phyloP scores from a whole-genome alignment of 345 rosid species.

The Euclidium syriacum region DNA sequence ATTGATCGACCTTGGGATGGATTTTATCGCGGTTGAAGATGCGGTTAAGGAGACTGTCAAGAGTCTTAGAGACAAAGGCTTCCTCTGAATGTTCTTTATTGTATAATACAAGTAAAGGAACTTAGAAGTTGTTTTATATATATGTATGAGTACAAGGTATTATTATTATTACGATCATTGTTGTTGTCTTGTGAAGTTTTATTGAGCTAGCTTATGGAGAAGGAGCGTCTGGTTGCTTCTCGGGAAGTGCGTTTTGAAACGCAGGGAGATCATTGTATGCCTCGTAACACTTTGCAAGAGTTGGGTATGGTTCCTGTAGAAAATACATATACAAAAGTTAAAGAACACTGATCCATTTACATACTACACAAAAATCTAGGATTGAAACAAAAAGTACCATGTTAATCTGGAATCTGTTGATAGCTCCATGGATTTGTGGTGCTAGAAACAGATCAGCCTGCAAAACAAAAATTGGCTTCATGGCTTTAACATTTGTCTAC shows the following conservation, averaged over 20 bases:
- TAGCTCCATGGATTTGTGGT: conserved; percentile 54
- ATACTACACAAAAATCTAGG: no score
- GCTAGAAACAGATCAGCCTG: conserved; percentile 88
- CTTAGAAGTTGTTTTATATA: neutral
- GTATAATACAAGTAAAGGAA: conserved; percentile 1
- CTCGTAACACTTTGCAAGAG: conserved; percentile 48
- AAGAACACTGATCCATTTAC: no score
- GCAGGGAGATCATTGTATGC: conserved; percentile 49
- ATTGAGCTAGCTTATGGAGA: conserved; percentile 17
- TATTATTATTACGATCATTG: neutral
- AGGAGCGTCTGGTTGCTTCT: conserved; percentile 41
- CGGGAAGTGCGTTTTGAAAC: conserved; percentile 34
- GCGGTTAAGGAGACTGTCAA: conserved; percentile 56
- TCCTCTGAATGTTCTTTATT: conserved; percentile 31
- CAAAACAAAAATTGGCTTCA: conserved; percentile 16
- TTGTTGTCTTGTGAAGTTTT: neutral
- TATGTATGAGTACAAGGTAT: neutral
- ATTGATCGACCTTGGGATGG: conserved; percentile 53
- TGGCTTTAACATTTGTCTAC: neutral
- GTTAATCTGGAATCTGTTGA: conserved; percentile 52
- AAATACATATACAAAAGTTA: neutral
- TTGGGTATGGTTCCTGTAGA: conserved; percentile 54
- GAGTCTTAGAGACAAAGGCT: conserved; percentile 56
- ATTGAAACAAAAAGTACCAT: conserved; percentile 46
- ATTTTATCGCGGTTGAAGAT: conserved; percentile 62